These are phyloP conservation scores for Hysterangium stoloniferum DNA, from an alignment of 768 basidiomycete genomes.

Conservation along the genomic window DNA sequence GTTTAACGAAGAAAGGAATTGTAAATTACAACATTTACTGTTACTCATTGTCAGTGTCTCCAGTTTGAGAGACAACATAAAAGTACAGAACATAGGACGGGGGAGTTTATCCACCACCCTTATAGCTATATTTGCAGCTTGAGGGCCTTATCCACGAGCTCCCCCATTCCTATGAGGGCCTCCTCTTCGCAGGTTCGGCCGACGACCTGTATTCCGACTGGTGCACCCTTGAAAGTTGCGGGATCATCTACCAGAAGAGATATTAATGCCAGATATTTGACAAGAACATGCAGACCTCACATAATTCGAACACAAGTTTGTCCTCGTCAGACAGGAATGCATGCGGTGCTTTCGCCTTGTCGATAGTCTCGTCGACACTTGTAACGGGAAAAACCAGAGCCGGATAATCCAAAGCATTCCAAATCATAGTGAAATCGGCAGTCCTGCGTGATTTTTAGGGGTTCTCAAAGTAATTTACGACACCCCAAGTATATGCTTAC, in stretches of 20 bases:
- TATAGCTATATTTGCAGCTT: no score
- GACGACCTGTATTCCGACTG: slow-evolving; percentile 58
- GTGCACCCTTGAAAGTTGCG: slow-evolving; percentile 44
- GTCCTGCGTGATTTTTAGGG: slow-evolving; percentile 24
- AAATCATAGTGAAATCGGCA: slow-evolving; percentile 50
- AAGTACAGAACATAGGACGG: no score
- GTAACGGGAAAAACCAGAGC: slow-evolving; percentile 58
- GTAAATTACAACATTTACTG: no score
- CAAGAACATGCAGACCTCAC: slow-evolving; percentile 30
- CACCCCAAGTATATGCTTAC: slow-evolving; percentile 27
- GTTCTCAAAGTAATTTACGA: slow-evolving; percentile 9
- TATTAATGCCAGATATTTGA: neutral
- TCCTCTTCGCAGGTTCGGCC: slow-evolving; percentile 71
- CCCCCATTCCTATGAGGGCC: slow-evolving; percentile 59
- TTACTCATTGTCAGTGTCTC: no score
- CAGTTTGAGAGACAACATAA: no score
- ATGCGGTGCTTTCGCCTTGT: slow-evolving; percentile 37
- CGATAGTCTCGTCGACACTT: slow-evolving; percentile 45
- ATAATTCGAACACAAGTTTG: slow-evolving; percentile 40
- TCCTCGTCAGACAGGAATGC: slow-evolving; percentile 45
- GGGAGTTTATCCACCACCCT: no score
- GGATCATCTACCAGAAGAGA: slow-evolving; percentile 43
- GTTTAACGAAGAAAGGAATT: no score
- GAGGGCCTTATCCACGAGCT: slow-evolving; percentile 56
- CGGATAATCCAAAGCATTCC: slow-evolving; percentile 64